Conservation (phyloP, 305 asterid genomes). For the Petunia hybrid region DNA sequence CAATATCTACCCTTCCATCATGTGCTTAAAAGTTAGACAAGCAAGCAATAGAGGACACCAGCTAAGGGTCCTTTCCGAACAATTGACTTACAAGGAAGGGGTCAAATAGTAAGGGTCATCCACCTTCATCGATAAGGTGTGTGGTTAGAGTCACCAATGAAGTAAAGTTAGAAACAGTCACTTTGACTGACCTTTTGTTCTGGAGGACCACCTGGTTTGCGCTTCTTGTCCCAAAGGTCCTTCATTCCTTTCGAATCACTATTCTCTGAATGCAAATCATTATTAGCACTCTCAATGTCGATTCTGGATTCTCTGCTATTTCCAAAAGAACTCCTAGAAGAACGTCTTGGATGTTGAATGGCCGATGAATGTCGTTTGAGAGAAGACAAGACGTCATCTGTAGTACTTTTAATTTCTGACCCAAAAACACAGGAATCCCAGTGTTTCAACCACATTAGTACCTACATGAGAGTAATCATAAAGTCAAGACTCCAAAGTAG, state of each 20-base stretch:
- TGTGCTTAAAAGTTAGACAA: background rate
- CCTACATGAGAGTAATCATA: constrained; percentile 59
- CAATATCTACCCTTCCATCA: constrained; percentile 15
- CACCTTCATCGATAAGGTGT: constrained; percentile 20
- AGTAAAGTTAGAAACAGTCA: background rate
- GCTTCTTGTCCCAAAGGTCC: constrained; percentile 70
- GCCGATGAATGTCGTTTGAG: constrained; percentile 82
- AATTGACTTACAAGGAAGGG: constrained; percentile 12
- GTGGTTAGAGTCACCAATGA: background rate
- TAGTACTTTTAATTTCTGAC: constrained; percentile 88
- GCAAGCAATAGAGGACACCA: background rate
- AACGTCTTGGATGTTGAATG: constrained; percentile 61
- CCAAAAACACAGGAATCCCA: constrained; percentile 98
- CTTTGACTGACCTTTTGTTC: constrained; percentile 76
- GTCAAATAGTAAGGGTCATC: background rate
- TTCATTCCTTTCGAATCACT: constrained; percentile 53
- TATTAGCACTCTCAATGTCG: constrained; percentile 49
- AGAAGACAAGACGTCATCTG: constrained; percentile 83
- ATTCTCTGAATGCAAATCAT: constrained; percentile 55
- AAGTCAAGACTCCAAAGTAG: constrained; percentile 30
- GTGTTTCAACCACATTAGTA: constrained; percentile 95
- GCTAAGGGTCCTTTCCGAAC: constrained; percentile 12
- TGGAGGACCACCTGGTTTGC: constrained; percentile 70
- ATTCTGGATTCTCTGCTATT: constrained; percentile 56
- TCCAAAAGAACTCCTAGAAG: constrained; percentile 56